Evolutionary conservation across 73 alveolate species (phyloP).

Genomic region (Stentor roeselii): DNA sequence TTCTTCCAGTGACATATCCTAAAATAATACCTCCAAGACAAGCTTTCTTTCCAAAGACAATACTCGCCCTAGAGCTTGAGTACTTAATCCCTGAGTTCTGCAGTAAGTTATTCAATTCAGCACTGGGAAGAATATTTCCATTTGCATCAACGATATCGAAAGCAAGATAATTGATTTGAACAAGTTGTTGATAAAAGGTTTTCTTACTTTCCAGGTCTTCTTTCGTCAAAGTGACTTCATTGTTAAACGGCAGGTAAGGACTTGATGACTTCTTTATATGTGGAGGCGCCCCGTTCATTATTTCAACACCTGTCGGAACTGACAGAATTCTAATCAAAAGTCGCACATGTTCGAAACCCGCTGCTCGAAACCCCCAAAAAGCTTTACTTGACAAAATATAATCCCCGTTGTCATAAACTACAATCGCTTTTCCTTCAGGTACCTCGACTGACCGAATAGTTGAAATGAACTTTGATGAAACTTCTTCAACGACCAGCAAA

Average conservation of each 20-base stretch:
- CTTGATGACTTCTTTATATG: not conserved
- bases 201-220: not conserved
- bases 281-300: not conserved
- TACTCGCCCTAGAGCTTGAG: not conserved
- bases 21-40: not conserved
- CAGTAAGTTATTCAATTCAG: not conserved
- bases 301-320: not conserved
- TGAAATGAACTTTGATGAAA: not conserved
- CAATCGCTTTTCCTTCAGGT: not conserved
- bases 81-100: not conserved
- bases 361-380: conserved; percentile 31
- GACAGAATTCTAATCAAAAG: not conserved
- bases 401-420: conserved; percentile 20
- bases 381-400: not conserved
- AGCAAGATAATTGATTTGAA: not conserved
- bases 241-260: conserved; percentile 22
- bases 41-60: not conserved
- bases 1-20: not conserved
- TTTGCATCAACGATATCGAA: conserved; percentile 7
- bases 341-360: conserved; percentile 22
- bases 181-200: conserved; percentile 20
- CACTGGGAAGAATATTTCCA: not conserved
- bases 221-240: not conserved
- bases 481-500: not conserved
- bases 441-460: not conserved